phyloP scores from a whole-genome alignment of 2,329 filamentous ascomycete genomes.

The Talaromyces piceae region DNA sequence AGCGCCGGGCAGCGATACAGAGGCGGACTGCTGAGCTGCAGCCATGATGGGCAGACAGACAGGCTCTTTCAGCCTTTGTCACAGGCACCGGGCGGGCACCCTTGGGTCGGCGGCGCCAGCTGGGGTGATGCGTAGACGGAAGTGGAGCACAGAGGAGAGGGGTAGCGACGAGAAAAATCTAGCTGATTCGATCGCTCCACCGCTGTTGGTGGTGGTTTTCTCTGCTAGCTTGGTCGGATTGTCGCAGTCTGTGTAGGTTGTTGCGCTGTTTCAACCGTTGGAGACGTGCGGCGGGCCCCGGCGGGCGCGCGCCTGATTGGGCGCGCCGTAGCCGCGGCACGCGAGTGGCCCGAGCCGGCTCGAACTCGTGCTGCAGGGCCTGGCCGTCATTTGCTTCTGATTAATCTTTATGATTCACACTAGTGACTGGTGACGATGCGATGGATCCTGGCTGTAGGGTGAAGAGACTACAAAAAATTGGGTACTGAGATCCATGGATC shows the following conservation, averaged over 20 bases:
- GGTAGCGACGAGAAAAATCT: not conserved
- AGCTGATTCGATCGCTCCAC: not conserved
- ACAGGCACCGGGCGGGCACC: not conserved
- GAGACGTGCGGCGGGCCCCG: not conserved
- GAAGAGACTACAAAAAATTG: too few relatives aligned
- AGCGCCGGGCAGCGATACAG: not conserved
- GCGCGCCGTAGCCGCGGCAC: constrained; percentile 5
- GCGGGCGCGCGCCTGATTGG: constrained; percentile 6
- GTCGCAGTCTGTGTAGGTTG: not conserved
- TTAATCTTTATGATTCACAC: not conserved
- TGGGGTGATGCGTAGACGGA: not conserved
- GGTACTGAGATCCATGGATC: too few relatives aligned
- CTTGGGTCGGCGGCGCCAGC: not conserved
- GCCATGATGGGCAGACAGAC: constrained; percentile 1
- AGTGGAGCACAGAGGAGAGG: not conserved
- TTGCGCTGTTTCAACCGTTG: not conserved
- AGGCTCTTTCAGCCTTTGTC: not conserved
- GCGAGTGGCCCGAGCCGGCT: not conserved
- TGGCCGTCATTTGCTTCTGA: constrained; percentile 13
- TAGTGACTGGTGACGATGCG: too few relatives aligned
- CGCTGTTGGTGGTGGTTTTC: not conserved
- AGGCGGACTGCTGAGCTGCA: not conserved
- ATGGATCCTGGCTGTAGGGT: too few relatives aligned
- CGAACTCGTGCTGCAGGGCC: constrained; percentile 5
- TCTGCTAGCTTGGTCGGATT: not conserved